Base-by-base conservation (phyloP, 2,329 filamentous ascomycete species). In the Scytalidium sp. region DNA sequence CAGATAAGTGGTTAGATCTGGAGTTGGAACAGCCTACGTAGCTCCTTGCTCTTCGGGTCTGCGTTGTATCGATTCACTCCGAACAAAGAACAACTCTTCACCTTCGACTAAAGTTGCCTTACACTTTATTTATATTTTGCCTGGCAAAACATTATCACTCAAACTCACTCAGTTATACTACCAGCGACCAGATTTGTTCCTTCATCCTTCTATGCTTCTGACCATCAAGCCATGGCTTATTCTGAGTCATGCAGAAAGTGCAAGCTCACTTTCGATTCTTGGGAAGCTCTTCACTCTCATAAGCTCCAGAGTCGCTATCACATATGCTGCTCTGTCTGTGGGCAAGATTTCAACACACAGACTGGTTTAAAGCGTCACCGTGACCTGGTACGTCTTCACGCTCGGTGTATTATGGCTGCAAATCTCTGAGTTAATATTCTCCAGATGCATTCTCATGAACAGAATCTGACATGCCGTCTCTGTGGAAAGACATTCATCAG, bases 401-500 rank as follows among this genome's bases (percentile, higher is more conserved):
- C 5, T 2, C 10, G 21, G 3, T 10, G 2, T 22, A 25, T n/a
- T 25, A 19, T 17, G 2, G 8, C 25, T 20, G 42, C 19, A 32
- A 29, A 21, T 5, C n/a, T n/a, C n/a, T 9, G 17, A n/a, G n/a
- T 45, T 53, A 43, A 50, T 27, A 15, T 19, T 22, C 4, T 36
- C 15, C 32, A 60, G 58, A 47, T 52, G 13, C 58, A 60, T 27
- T 19, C 50, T 13, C 44, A 44, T 6, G 50, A 57, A 15, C 57
- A 62, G 29, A 27, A 56, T 13, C 39, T 62, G 10, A 25, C 39
- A 6, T 62, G 60, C 43, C 50, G 41, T 3, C 47, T 36, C 4
- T 62, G 60, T 27, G 8, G 29, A 7, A 49, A 40, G n/a, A 36
- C 29, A 9, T 62, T 61, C 39, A 50, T 40, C 8, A 51, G 56